Conservation (phyloP, 805 yeast genomes). For the Clavispora carvajalis region DNA sequence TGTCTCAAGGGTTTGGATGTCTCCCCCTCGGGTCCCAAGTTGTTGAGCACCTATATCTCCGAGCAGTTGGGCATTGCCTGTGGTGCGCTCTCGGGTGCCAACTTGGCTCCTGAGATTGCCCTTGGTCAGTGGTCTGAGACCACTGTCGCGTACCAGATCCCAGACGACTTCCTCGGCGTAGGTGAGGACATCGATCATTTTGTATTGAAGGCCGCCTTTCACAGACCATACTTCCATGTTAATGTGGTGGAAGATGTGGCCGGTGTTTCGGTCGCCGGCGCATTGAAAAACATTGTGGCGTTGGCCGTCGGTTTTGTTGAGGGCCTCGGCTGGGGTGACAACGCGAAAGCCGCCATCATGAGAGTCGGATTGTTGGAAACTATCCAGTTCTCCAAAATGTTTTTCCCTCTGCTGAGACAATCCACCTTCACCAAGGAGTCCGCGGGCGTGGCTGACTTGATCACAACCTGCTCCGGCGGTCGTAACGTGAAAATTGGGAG, state of each 20-base stretch:
- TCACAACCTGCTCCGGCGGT: slow-evolving; percentile 97
- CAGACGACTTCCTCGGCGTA: slow-evolving; percentile 60
- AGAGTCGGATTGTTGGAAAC: slow-evolving; percentile 91
- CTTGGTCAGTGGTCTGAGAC: slow-evolving; percentile 95
- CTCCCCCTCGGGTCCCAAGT: slow-evolving; percentile 74
- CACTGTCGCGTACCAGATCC: slow-evolving; percentile 83
- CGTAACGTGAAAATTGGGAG: slow-evolving; percentile 90
- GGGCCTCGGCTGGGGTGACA: slow-evolving; percentile 98
- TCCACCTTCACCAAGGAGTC: slow-evolving; percentile 88
- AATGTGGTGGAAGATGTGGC: slow-evolving; percentile 88
- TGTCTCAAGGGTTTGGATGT: slow-evolving; percentile 96
- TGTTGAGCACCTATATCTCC: slow-evolving; percentile 73
- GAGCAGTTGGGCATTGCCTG: slow-evolving; percentile 81
- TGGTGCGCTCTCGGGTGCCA: slow-evolving; percentile 97
- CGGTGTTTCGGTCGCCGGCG: slow-evolving; percentile 96
- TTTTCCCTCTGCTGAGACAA: slow-evolving; percentile 55
- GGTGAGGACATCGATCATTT: slow-evolving; percentile 70
- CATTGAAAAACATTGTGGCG: slow-evolving; percentile 93
- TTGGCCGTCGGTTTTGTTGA: slow-evolving; percentile 96
- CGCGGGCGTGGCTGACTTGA: slow-evolving; percentile 97
- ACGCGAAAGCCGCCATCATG: slow-evolving; percentile 97
- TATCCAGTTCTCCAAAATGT: slow-evolving; percentile 63
- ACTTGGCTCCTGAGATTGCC: slow-evolving; percentile 96
- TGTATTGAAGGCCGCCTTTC: slow-evolving; percentile 79
- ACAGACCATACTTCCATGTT: slow-evolving; percentile 97